Conservation (phyloP, 2,329 filamentous ascomycete genomes). For the Xylariaceae sp. region DNA sequence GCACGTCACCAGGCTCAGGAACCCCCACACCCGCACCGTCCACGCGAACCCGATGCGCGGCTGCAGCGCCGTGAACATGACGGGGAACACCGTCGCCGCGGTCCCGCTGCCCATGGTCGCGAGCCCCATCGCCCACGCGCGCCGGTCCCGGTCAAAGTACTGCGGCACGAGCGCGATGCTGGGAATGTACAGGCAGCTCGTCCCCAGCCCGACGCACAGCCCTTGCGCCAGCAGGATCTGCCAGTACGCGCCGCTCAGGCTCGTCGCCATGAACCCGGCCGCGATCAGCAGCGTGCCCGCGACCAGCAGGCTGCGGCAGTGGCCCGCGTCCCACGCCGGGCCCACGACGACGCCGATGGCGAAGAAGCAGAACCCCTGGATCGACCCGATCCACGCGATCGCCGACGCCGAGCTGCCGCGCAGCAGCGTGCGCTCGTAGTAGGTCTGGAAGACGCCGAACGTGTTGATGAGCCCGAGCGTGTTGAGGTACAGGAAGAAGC, state of each 20-base stretch:
- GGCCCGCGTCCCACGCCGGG: constrained; percentile 27
- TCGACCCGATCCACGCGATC: constrained; percentile 27
- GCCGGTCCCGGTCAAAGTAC: constrained; percentile 9
- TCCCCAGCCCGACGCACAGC: constrained; percentile 9
- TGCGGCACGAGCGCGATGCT: constrained; percentile 10
- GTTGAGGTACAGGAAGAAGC: constrained; percentile 10
- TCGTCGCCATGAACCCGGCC: constrained; percentile 11
- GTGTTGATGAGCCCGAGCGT: constrained; percentile 21
- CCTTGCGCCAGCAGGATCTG: constrained; percentile 11
- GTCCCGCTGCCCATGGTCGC: constrained; percentile 10
- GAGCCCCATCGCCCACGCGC: constrained; percentile 8
- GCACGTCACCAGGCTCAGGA: constrained; percentile 9
- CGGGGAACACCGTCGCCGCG: constrained; percentile 10
- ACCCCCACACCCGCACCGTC: constrained; percentile 11
- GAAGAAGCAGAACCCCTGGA: constrained; percentile 28
- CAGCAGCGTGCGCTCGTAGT: constrained; percentile 19
- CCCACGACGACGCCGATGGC: constrained; percentile 26
- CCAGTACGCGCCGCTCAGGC: constrained; percentile 8
- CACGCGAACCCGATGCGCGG: constrained; percentile 11
- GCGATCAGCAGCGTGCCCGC: constrained; percentile 17
- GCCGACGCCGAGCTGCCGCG: constrained; percentile 14
- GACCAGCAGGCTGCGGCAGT: constrained; percentile 21
- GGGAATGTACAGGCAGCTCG: constrained; percentile 9
- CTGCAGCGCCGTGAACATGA: constrained; percentile 12
- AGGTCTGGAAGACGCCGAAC: constrained; percentile 27